Conservation (phyloP, 352 stramenopile species). For the Globisporangium nunn region DNA sequence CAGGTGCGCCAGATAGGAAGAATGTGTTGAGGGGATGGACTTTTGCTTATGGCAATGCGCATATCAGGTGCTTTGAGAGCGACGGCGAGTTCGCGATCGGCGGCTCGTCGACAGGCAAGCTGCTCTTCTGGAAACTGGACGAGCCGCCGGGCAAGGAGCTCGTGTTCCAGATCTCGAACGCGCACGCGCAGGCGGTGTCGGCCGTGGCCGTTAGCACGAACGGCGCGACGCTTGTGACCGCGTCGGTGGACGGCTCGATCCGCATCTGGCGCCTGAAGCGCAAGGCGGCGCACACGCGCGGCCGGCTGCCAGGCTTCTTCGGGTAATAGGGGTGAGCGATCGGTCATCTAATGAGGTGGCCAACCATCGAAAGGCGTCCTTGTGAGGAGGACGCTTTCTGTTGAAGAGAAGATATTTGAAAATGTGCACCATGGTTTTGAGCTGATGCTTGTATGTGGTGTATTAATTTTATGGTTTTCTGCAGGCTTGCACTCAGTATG, state of each 20-base stretch:
- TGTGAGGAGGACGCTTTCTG: too few species aligned
- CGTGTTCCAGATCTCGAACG: conserved; percentile 70
- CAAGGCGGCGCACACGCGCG: conserved; percentile 31
- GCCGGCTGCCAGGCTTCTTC: conserved; percentile 54
- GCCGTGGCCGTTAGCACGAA: conserved; percentile 55
- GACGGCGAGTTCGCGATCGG: conserved; percentile 73
- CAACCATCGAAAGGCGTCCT: too few species aligned
- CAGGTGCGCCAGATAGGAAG: conserved; percentile 22
- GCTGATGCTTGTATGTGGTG: neutral
- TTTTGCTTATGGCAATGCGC: neutral
- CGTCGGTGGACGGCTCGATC: conserved; percentile 52
- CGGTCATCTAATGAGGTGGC: neutral
- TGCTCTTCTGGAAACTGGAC: conserved; percentile 81
- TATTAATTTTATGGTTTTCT: too few species aligned
- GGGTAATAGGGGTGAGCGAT: conserved; percentile 6
- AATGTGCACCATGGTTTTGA: neutral
- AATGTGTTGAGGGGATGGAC: too few species aligned
- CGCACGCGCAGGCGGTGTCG: conserved; percentile 55
- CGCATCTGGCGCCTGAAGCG: conserved; percentile 74
- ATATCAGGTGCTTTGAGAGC: conserved; percentile 61
- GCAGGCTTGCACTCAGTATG: too few species aligned
- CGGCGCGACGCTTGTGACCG: conserved; percentile 51
- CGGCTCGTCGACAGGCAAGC: conserved; percentile 63
- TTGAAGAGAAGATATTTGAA: too few species aligned
- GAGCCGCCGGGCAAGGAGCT: conserved; percentile 53